Evolutionary conservation across 2,329 filamentous ascomycete genomes (phyloP).

Genomic region (Bipolaris sorokiniana): DNA sequence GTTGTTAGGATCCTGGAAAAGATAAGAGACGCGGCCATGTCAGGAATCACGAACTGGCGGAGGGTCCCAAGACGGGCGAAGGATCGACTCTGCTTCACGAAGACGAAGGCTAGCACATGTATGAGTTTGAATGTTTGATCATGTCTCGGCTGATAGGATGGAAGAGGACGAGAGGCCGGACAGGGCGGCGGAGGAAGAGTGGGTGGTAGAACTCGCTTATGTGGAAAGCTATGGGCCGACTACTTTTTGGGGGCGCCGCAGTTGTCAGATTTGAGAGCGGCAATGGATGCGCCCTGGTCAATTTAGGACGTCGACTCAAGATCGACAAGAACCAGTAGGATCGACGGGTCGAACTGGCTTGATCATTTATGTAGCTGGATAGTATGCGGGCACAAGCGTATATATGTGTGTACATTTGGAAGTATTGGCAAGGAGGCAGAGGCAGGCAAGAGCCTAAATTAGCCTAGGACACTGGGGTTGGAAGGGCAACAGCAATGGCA

Average conservation of each 20-base stretch:
- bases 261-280: conserved; percentile 10
- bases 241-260: conserved; percentile 3
- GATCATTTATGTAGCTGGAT: background rate
- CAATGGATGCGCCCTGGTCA: conserved; percentile 1
- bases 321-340: conserved; percentile 7
- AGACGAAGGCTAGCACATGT: no score
- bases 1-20: conserved; percentile 12
- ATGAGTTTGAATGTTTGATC: background rate
- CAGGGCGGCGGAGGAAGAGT: background rate
- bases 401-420: no score
- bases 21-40: background rate
- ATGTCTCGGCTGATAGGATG: no score
- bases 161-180: background rate
- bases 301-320: conserved; percentile 1
- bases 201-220: conserved; percentile 1
- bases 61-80: background rate
- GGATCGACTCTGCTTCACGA: background rate
- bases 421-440: no score
- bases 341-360: conserved; percentile 9
- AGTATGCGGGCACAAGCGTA: no score
- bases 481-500: background rate
- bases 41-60: background rate
- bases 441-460: no score
- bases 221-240: conserved; percentile 3
- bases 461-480: background rate